phyloP scores from a whole-genome alignment of 2,329 filamentous ascomycete species.

The Verticillium isaacii region DNA sequence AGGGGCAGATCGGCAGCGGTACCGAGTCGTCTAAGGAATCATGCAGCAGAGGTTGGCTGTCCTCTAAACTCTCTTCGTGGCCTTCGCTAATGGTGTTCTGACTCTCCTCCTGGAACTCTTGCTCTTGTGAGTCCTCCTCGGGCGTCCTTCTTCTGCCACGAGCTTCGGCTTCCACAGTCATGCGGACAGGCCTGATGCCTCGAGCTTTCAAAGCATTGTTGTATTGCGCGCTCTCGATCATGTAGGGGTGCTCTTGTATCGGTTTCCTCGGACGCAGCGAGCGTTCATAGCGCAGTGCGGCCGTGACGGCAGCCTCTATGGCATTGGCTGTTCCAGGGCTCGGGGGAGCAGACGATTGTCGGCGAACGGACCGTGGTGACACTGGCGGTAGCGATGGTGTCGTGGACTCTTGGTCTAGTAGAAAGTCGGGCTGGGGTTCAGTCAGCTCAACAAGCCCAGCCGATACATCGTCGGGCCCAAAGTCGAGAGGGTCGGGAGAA shows the following conservation, averaged over 20 bases:
- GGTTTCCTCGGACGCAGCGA: slow-evolving; percentile 55
- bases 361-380: slow-evolving; percentile 51
- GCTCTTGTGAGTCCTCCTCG: slow-evolving; percentile 42
- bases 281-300: slow-evolving; percentile 33
- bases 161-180: slow-evolving; percentile 26
- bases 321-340: neutral
- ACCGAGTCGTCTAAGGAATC: neutral
- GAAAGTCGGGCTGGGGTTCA: slow-evolving; percentile 22
- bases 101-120: slow-evolving; percentile 48
- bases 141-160: slow-evolving; percentile 18
- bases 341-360: neutral
- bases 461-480: slow-evolving; percentile 28
- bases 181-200: slow-evolving; percentile 47
- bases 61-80: slow-evolving; percentile 24
- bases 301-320: neutral
- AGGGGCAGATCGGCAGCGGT: neutral
- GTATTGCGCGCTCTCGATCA: slow-evolving; percentile 51
- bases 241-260: slow-evolving; percentile 57
- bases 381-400: slow-evolving; percentile 40
- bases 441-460: slow-evolving; percentile 30
- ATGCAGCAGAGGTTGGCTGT: slow-evolving; percentile 23
- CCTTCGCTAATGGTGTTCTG: slow-evolving; percentile 30
- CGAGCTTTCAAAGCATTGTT: slow-evolving; percentile 47
- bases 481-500: slow-evolving; percentile 9
- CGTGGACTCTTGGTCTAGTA: slow-evolving; percentile 12